Conservation (phyloP, 352 stramenopile species). For the Globisporangium sylvaticum region DNA sequence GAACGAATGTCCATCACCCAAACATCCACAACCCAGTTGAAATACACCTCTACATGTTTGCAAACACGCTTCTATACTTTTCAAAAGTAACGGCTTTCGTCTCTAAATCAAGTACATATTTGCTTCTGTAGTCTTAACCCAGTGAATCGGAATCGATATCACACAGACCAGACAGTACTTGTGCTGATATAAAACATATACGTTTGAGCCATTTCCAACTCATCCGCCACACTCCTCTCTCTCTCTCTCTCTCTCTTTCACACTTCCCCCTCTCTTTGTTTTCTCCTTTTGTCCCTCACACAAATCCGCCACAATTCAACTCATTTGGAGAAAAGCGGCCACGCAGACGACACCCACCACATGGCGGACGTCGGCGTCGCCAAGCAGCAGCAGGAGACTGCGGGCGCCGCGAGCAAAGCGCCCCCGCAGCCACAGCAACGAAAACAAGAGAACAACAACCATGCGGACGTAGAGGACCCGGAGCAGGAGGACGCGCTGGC, state of each 20-base stretch:
- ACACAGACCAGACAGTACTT: too few species aligned
- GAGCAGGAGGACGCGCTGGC: conserved; percentile 18
- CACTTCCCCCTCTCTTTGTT: background rate
- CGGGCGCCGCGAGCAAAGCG: background rate
- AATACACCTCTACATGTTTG: too few species aligned
- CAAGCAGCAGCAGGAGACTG: background rate
- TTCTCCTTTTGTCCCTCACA: background rate
- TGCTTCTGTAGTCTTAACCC: too few species aligned
- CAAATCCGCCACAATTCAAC: background rate
- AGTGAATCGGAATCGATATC: too few species aligned
- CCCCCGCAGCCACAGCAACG: background rate
- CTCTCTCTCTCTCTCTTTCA: background rate
- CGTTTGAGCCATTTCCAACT: too few species aligned
- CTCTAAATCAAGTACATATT: too few species aligned
- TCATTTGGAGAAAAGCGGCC: background rate
- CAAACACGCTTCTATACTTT: too few species aligned
- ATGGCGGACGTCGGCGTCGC: background rate
- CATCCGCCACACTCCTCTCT: too few species aligned
- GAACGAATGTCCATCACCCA: too few species aligned
- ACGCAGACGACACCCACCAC: background rate
- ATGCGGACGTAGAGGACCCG: conserved; percentile 16
- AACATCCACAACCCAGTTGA: too few species aligned
- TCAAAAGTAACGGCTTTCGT: too few species aligned
- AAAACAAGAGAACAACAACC: background rate
- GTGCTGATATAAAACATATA: too few species aligned